These are phyloP conservation scores for Corchorus olitorius DNA, from an alignment of 345 rosid species.

Conservation along the genomic window DNA sequence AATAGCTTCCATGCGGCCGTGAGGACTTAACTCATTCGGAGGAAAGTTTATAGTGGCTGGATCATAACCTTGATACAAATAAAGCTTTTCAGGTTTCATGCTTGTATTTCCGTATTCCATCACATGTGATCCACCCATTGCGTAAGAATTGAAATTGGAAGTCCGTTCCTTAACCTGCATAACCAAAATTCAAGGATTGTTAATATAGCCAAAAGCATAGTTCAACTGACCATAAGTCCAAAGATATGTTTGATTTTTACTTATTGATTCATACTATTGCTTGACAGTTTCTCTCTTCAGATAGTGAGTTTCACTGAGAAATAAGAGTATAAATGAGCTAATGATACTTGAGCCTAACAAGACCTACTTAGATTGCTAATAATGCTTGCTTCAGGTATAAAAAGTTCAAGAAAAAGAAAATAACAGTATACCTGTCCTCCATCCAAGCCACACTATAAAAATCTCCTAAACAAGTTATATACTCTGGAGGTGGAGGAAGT, in stretches of 20 bases:
- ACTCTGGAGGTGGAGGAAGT: slow-evolving; percentile 80
- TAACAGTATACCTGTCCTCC: slow-evolving; percentile 74
- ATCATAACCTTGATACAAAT: slow-evolving; percentile 80
- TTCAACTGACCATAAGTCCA: slow-evolving; percentile 5
- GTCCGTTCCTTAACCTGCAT: slow-evolving; percentile 76
- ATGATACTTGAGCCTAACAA: neutral
- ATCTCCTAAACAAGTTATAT: slow-evolving; percentile 87
- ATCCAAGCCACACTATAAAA: slow-evolving; percentile 93
- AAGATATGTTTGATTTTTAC: neutral
- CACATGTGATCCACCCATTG: slow-evolving; percentile 70
- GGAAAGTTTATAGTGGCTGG: slow-evolving; percentile 61
- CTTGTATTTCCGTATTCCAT: slow-evolving; percentile 82
- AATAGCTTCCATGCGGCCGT: slow-evolving; percentile 46
- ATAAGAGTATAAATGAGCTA: neutral
- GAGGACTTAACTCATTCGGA: slow-evolving; percentile 31
- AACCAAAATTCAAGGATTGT: slow-evolving; percentile 2
- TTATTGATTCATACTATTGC: slow-evolving; percentile 65
- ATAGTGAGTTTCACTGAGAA: slow-evolving; percentile 77
- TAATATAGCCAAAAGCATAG: neutral
- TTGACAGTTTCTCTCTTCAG: slow-evolving; percentile 75
- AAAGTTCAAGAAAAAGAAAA: neutral
- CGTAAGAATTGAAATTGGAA: slow-evolving; percentile 60
- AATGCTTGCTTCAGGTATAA: no score
- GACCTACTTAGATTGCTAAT: no score
- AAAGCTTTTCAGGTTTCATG: slow-evolving; percentile 65